Conservation (phyloP, 768 basidiomycete species). For the Sistotremastrum niveocremeum region DNA sequence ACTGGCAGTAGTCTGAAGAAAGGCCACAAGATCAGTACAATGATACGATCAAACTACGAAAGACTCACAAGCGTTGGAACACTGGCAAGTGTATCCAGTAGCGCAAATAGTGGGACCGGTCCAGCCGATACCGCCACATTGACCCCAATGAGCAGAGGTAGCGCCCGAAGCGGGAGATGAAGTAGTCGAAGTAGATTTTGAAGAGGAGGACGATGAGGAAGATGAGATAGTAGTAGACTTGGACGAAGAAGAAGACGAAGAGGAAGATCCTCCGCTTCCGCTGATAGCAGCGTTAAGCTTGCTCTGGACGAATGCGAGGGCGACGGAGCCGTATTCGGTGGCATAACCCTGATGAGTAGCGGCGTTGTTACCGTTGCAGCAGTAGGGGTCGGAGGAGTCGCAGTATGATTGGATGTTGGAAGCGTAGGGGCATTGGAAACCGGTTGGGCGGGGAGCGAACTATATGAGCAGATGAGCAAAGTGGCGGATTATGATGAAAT, state of each 20-base stretch:
- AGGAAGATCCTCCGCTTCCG: not conserved
- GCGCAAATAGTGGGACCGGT: not conserved
- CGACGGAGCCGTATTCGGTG: conserved; percentile 1
- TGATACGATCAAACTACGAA: too few relatives aligned
- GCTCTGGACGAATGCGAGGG: conserved; percentile 2
- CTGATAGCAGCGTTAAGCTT: conserved; percentile 2
- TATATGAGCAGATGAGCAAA: conserved; percentile 1
- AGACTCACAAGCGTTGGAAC: not conserved
- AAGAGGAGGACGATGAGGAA: not conserved
- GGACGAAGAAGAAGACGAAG: not conserved
- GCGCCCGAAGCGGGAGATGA: not conserved
- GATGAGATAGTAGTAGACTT: not conserved
- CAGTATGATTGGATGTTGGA: too few relatives aligned
- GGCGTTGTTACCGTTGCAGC: conserved; percentile 5
- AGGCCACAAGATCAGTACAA: too few relatives aligned
- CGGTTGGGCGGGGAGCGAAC: not conserved
- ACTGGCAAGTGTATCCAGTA: not conserved
- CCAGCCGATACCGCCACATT: not conserved
- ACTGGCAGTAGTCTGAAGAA: too few relatives aligned
- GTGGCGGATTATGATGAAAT: not conserved
- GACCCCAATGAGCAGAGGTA: not conserved
- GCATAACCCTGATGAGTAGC: conserved; percentile 5
- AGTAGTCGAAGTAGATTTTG: not conserved
- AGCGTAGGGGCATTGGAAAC: too few relatives aligned
- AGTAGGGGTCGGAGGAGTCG: conserved; percentile 1